Conservation (phyloP, 345 rosid genomes). For the Citrus sp. region DNA sequence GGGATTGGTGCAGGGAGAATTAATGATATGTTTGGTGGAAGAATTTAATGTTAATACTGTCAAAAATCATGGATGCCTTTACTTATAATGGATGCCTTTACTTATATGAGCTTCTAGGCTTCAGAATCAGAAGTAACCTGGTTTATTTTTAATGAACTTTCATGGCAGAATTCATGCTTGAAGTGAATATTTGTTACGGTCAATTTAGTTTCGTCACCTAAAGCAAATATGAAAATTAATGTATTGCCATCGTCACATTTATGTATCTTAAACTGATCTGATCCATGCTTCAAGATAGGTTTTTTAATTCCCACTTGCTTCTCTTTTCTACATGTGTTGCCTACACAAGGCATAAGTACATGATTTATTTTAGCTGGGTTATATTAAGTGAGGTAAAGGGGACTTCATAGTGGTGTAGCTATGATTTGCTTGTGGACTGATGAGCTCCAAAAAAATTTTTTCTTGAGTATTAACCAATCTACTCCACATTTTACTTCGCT, state of each 20-base stretch:
- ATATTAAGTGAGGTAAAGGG: not conserved
- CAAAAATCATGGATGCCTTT: not conserved
- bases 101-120: not conserved
- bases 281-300: not conserved
- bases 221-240: not conserved
- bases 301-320: not conserved
- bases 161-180: not conserved
- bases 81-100: not conserved
- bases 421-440: not conserved
- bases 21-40: conserved; percentile 11
- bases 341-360: not conserved
- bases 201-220: not conserved
- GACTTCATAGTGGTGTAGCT: not conserved
- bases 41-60: not conserved
- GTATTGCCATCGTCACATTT: not conserved
- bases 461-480: not conserved
- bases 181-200: not conserved
- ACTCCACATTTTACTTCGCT: not conserved
- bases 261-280: not conserved
- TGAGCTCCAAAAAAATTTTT: not conserved
- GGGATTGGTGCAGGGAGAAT: conserved; percentile 61
- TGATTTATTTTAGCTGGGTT: not conserved
- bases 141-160: not conserved
- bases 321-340: not conserved
- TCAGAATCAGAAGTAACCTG: not conserved